Evolutionary conservation across 2,329 filamentous ascomycete species (phyloP).

Genomic region (Aspergillus sp.): DNA sequence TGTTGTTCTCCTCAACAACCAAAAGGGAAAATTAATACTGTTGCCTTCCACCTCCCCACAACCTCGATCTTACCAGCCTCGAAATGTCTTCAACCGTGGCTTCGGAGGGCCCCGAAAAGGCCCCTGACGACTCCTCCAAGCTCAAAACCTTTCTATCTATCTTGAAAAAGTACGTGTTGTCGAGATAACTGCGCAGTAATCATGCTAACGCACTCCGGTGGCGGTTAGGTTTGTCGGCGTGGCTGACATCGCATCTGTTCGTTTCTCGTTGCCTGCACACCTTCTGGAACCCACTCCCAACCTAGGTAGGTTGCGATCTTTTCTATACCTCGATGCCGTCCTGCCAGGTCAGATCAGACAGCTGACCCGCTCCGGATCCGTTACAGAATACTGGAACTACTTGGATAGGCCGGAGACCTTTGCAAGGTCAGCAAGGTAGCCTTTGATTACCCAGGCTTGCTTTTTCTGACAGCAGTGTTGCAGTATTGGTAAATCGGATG

Average conservation of each 20-base stretch:
- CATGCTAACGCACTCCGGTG: constrained; percentile 28
- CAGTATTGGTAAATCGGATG: constrained; percentile 83
- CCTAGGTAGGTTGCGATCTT: constrained; percentile 53
- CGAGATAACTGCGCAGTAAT: not conserved
- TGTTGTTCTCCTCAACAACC: not conserved
- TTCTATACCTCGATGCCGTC: not conserved
- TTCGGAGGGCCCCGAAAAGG: constrained; percentile 49
- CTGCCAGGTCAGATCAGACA: not conserved
- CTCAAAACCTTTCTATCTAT: constrained; percentile 85
- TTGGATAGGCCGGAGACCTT: constrained; percentile 94
- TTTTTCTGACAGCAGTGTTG: constrained; percentile 38
- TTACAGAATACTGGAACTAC: constrained; percentile 93
- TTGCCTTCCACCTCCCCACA: too few species aligned
- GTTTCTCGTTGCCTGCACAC: constrained; percentile 93
- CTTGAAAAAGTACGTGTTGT: constrained; percentile 67
- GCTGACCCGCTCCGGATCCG: constrained; percentile 14
- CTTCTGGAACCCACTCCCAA: constrained; percentile 95
- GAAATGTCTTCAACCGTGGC: constrained; percentile 32
- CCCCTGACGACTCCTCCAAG: constrained; percentile 78
- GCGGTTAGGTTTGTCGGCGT: constrained; percentile 86
- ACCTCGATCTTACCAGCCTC: not conserved
- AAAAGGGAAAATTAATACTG: too few species aligned
- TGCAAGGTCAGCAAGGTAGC: constrained; percentile 50
- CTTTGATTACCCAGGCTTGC: constrained; percentile 15
- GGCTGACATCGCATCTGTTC: constrained; percentile 88